A percentile compares a stretch with the other conserved stretches of the same genome.
Conservation (phyloP, 176 grass and related monocot species). For the Aegilops sharonensis region DNA sequence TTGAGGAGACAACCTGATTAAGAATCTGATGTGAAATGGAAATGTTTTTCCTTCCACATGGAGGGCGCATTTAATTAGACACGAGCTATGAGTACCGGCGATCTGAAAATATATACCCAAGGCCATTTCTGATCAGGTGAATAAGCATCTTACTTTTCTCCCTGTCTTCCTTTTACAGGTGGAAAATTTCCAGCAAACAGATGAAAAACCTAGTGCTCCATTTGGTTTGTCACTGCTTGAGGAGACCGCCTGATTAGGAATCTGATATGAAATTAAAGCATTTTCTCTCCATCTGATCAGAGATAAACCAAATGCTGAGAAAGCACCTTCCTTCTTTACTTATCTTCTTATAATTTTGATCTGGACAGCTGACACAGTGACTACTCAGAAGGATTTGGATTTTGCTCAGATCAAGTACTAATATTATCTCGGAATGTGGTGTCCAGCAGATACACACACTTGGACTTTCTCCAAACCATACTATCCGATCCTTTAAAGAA, state of each 20-base stretch:
- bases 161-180: neutral
- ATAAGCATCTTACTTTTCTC: neutral
- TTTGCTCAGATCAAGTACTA: neutral
- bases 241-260: neutral
- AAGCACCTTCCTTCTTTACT: conserved; percentile 7
- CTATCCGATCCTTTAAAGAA: neutral
- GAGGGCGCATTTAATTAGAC: neutral
- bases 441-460: neutral
- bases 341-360: conserved; percentile 36
- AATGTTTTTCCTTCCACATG: neutral
- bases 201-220: neutral
- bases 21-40: neutral
- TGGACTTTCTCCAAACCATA: neutral
- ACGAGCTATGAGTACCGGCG: neutral
- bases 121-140: neutral
- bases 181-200: neutral
- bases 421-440: neutral
- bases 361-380: conserved; percentile 29
- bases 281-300: neutral
- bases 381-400: conserved; percentile 2
- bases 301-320: conserved; percentile 30
- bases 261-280: neutral
- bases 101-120: neutral
- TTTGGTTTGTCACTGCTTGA: neutral
- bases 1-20: conserved; percentile 2